Base-by-base conservation (phyloP, 257 asterid species). In the Rehmannia glutinosa region DNA sequence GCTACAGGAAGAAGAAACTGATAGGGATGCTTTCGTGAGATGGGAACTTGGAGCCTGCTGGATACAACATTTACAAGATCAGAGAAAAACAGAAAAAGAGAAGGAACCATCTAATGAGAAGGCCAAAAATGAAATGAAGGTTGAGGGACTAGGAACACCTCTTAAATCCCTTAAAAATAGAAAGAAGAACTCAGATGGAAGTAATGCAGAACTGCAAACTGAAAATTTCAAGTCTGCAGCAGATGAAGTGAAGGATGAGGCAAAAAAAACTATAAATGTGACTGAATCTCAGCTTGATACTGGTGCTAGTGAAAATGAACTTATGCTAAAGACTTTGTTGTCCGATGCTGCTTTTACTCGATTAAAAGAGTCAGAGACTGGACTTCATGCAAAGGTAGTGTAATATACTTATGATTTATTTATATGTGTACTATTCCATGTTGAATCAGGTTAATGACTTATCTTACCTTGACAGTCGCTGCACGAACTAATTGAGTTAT, bases 31-130 rank as follows among this genome's bases (percentile, higher is more conserved):
- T 74, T 90, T 84, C 64, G 81, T 87, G 70, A 88, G 98, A 79
- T 92, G 98, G 98, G 98, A 92, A 75, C 97, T 92, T 73, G 98
- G 97, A 58, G 98, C 98, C 62, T 92, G 98, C 85, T 92, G 98
- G 98, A 77, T 92, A 78, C 98, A 92, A 50, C 98, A 92, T 79
- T 75, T 92, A 66, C 98, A 90, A 75, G 98, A 92, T 75, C 96
- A 90, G 86, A 88, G 84, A 73, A 90, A 92, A 82, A 66, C 90
- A 55, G 98, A 90, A 75, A 92, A 92, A 57, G 96, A 93, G 77
- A 90, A 90, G 78, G 90, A 93, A 73, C 76, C 77, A 28, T 47
- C 90, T 13, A 62, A 54, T 62, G 97, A 90, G 71, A 88, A 85
- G 80, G 65, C 69, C 21, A 88, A 90, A 77, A 88, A 85, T 65